Conservation (phyloP, 345 rosid species). For the Melaleuca quinquenervia region DNA sequence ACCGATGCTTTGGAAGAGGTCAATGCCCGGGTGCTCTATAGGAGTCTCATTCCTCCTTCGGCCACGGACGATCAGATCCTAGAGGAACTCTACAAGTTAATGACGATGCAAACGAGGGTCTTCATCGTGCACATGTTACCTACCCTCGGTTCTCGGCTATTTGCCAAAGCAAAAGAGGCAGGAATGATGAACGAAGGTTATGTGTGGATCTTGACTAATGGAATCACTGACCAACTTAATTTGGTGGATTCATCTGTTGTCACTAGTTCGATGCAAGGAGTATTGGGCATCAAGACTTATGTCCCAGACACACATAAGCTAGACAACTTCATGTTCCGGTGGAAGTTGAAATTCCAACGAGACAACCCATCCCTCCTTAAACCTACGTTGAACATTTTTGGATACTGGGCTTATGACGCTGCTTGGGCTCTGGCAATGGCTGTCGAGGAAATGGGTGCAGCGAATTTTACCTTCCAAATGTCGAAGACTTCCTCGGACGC, state of each 20-base stretch:
- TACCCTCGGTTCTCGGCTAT: neutral
- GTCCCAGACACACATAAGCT: neutral
- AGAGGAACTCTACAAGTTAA: neutral
- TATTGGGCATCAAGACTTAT: neutral
- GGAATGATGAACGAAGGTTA: neutral
- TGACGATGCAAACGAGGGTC: neutral
- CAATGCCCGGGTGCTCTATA: neutral
- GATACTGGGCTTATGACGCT: neutral
- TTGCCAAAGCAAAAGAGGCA: neutral
- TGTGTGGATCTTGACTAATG: neutral
- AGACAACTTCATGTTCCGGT: neutral
- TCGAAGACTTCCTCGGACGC: neutral
- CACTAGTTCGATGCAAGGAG: neutral
- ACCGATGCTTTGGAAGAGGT: neutral
- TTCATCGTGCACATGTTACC: neutral
- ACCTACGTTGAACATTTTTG: neutral
- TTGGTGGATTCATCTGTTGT: neutral
- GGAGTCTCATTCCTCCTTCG: neutral
- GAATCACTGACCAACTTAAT: neutral
- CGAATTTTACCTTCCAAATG: neutral
- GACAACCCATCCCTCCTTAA: neutral
- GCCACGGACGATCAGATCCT: neutral
- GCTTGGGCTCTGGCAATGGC: neutral
- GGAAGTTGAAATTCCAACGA: neutral
- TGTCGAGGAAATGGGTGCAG: neutral